These are phyloP conservation scores for Monascus purpureus DNA, from an alignment of 495 filamentous ascomycete species.

Conservation along the genomic window DNA sequence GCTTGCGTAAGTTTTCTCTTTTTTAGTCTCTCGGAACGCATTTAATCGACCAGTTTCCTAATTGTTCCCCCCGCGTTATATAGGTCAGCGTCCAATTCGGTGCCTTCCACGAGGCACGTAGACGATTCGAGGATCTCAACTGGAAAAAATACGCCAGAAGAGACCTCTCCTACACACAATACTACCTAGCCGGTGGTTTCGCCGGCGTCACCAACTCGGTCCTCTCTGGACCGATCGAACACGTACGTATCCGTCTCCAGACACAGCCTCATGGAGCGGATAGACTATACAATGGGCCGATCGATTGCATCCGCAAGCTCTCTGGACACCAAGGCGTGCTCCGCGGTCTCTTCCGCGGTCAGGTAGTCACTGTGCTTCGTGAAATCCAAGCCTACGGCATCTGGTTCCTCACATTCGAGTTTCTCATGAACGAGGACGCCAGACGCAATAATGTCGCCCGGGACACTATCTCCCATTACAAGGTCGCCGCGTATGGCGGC, in stretches of 20 bases:
- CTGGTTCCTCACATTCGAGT: conserved; percentile 94
- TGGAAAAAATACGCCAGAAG: conserved; percentile 34
- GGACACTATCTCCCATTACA: conserved; percentile 63
- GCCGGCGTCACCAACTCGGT: conserved; percentile 83
- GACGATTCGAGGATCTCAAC: conserved; percentile 67
- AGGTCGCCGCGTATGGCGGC: conserved; percentile 86
- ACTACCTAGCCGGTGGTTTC: conserved; percentile 82
- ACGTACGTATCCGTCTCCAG: conserved; percentile 93
- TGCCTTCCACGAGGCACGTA: conserved; percentile 84
- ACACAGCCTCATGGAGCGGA: conserved; percentile 80
- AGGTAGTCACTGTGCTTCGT: conserved; percentile 70
- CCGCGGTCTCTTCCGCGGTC: conserved; percentile 70
- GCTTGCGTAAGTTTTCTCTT: conserved; percentile 54
- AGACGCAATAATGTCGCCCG: conserved; percentile 57
- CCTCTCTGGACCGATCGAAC: conserved; percentile 87
- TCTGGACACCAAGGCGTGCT: conserved; percentile 48
- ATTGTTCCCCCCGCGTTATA: conserved; percentile 1
- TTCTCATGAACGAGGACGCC: conserved; percentile 82
- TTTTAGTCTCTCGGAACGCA: background rate
- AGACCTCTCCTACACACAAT: conserved; percentile 62
- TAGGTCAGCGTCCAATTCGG: conserved; percentile 91
- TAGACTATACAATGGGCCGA: conserved; percentile 68
- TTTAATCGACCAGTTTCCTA: background rate
- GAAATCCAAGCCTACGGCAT: conserved; percentile 90
- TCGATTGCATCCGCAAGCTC: conserved; percentile 84